phyloP scores from a whole-genome alignment of 2,329 filamentous ascomycete genomes.

The Fusarium illudens region DNA sequence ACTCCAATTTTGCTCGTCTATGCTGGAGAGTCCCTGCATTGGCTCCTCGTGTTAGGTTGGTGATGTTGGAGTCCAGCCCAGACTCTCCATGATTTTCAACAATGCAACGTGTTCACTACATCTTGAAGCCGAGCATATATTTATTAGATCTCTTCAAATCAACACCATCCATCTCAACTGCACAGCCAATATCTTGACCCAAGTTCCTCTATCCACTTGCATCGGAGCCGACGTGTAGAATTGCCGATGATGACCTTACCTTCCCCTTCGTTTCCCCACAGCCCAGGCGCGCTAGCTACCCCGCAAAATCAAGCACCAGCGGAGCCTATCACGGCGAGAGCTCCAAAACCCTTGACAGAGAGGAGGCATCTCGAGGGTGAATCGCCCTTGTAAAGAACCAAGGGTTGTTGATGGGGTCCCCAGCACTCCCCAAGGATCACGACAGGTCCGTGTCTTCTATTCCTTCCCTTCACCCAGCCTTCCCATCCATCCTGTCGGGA shows the following conservation, averaged over 20 bases:
- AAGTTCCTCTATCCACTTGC: neutral
- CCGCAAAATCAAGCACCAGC: slow-evolving; percentile 16
- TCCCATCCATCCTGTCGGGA: slow-evolving; percentile 1
- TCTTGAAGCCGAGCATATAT: neutral
- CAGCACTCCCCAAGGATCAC: neutral
- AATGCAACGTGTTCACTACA: neutral
- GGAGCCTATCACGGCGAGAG: neutral
- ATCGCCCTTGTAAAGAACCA: neutral
- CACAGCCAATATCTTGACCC: neutral
- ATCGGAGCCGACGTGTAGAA: neutral
- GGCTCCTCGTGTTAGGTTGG: neutral
- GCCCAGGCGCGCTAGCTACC: slow-evolving; percentile 9
- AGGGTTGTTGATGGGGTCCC: neutral
- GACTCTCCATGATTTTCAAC: neutral
- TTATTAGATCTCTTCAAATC: neutral
- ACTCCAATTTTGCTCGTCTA: neutral
- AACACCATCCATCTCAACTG: neutral
- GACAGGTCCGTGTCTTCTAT: neutral
- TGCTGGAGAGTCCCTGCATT: neutral
- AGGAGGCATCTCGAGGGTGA: neutral
- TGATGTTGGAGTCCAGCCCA: neutral
- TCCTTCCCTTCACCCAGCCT: slow-evolving; percentile 2
- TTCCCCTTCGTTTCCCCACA: slow-evolving; percentile 22
- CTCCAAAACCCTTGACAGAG: neutral
- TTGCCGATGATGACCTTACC: neutral